Evolutionary conservation across 768 basidiomycete genomes (phyloP), one percentile per base, ranked within the genome.

Genomic region (Gloeophyllum trabeum): DNA sequence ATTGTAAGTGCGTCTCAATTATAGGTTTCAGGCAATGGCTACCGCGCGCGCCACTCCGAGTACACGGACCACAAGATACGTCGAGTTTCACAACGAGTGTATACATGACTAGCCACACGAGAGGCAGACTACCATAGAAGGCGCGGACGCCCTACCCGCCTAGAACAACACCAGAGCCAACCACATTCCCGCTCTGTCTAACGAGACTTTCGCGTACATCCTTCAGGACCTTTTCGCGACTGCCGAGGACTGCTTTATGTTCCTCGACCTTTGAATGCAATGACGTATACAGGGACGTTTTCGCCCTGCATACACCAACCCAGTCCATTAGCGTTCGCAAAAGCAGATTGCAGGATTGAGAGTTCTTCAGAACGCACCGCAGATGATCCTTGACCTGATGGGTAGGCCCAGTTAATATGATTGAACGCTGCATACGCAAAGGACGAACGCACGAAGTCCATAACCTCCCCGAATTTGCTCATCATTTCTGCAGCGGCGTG

Each of bases 361-460:
- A n/a, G n/a, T n/a, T n/a, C n/a, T n/a, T n/a, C n/a, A n/a, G n/a
- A n/a, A 55, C 66, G 44, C 37, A 75, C 71, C 55, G 58, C 64
- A 78, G 69, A 43, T 73, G 66, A 16, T 65, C 59, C 50, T 76
- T 76, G 22, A 61, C 60, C 61, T 63, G 39, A 12, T 10, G 19
- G 5, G 19, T 32, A 18, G 5, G 35, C 14, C 18, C 26, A 18
- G 12, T 28, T 22, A 12, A 42, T 32, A 39, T 21, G 25, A 25
- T 36, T n/a, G n/a, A n/a, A n/a, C n/a, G 32, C 40, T 36, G 23
- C 35, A 34, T 24, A 35, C 16, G 32, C 39, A 18, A 14, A 21
- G 25, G 16, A 20, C 4, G 24, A 14, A 65, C 73, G 48, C 45
- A 75, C 75, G 32, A 68, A 66, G 44, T 76, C 72, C 24, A 77